phyloP scores from a whole-genome alignment of 805 yeast genomes.

The Ogataea dorogensis region DNA sequence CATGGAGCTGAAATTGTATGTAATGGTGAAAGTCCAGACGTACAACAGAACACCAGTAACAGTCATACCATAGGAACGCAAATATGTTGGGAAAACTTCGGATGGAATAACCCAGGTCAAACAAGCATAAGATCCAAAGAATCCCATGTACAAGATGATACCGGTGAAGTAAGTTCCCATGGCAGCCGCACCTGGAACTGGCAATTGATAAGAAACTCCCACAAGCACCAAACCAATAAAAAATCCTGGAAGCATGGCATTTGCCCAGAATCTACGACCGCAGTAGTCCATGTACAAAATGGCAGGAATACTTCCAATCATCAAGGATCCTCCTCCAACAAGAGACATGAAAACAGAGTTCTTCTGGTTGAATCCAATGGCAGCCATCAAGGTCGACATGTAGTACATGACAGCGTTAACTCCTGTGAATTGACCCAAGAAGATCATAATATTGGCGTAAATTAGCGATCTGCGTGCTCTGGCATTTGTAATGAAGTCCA shows the following conservation, averaged over 20 bases:
- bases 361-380: slow-evolving; percentile 52
- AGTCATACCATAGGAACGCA: slow-evolving; percentile 67
- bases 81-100: slow-evolving; percentile 56
- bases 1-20: slow-evolving; percentile 62
- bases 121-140: slow-evolving; percentile 65
- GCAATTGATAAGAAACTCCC: slow-evolving; percentile 53
- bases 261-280: slow-evolving; percentile 63
- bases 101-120: slow-evolving; percentile 70
- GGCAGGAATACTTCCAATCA: slow-evolving; percentile 67
- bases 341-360: slow-evolving; percentile 62
- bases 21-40: slow-evolving; percentile 62
- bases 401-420: slow-evolving; percentile 66
- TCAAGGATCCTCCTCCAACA: slow-evolving; percentile 64
- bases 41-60: slow-evolving; percentile 54
- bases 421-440: slow-evolving; percentile 66
- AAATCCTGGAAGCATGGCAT: slow-evolving; percentile 51
- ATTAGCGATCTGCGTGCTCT: slow-evolving; percentile 62
- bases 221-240: slow-evolving; percentile 59
- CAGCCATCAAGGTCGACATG: slow-evolving; percentile 54
- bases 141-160: slow-evolving; percentile 59
- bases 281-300: slow-evolving; percentile 55
- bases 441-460: slow-evolving; percentile 56
- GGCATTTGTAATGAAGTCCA: slow-evolving; percentile 52
- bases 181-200: slow-evolving; percentile 44
- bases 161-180: slow-evolving; percentile 64